Evolutionary conservation across 1,284 basidiomycete species (phyloP), one percentile per base, ranked within the genome.

Genomic region (Heterobasidion occidentale): DNA sequence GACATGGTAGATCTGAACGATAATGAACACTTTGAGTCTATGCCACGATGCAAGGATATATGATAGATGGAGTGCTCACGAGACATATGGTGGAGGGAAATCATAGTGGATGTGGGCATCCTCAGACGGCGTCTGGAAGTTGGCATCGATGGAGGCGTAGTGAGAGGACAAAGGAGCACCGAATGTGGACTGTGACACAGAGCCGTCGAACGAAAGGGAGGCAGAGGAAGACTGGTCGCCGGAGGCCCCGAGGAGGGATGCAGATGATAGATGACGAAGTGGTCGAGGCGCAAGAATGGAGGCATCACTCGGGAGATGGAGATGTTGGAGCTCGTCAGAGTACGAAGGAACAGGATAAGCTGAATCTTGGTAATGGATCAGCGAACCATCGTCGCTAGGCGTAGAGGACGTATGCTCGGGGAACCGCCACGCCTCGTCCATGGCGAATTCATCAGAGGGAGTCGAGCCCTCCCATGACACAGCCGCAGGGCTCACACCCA

Each of bases 371-470:
- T 15, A 48, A 11, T 11, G 11, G 46, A 48, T 33, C 2, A 33
- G 19, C 46, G 11, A 11, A 33, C 19, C 46, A 17, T 33, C 46
- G n/a, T 48, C 46, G 46, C 46, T 33, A 20, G 17, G 11, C 9
- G 46, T 19, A 17, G 46, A 33, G 19, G 46, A 48, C 12, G 27
- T 20, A 9, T 17, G 46, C 19, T 17, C 46, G 46, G 46, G 27
- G 35, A 61, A 59, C 14, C 58, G 55, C 60, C 60, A 62, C 15
- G 57, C 57, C 34, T 62, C 60, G 52, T 57, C 57, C 12, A 56
- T 38, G 9, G 59, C 44, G 44, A 50, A 58, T 33, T 61, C 60
- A 36, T 62, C 60, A 36, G 57, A 60, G 1, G 60, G 57, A 15
- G 57, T 62, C 3, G 60, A 61, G 27, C 51, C 54, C 35, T 62